Base-by-base conservation (phyloP, 495 filamentous ascomycete genomes). In the Hypoxylon trugodes region DNA sequence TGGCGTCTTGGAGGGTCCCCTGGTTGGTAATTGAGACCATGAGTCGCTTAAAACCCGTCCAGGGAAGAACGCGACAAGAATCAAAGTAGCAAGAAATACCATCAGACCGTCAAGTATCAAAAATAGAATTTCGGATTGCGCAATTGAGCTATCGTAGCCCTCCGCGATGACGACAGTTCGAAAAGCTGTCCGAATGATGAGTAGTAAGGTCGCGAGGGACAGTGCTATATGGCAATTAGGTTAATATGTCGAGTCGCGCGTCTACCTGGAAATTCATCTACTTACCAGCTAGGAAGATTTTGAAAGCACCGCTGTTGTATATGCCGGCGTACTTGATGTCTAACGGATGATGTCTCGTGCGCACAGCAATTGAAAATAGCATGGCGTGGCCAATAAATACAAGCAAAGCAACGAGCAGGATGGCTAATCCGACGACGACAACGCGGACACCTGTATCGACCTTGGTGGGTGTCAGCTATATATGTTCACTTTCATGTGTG, bases 31-130 rank as follows among this genome's bases (percentile, higher is more conserved):
- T n/a, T 65, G 35, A 2, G 55, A 15, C 43, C 40, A 35, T 8
- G 52, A 49, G 24, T 59, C 24, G 6, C 59, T 38, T 10, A 70
- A 16, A 1, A 57, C 33, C 22, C 69, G 63, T 18, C 59, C 63
- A 9, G 69, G 69, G 47, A 68, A 65, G 43, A 58, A 72, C 4
- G 12, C 59, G 7, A 72, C 40, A n/a, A 79, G 50, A 7, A 77
- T 59, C 12, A 76, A 33, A 19, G 40, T 42, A 3, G 71, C 68
- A 5, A 79, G 35, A 6, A 79, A 62, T 24, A 79, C 69, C 53
- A 72, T 60, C 7, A 70, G 56, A 21, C 74, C 78, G 58, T 82
- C 76, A 22, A 80, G 67, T 32, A 78, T 35, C 4, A 76, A 55
- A 4, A 72, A 61, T 22, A 70, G 35, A 13, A 56, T 38, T 56